Evolutionary conservation across 1,139 yeast genomes (phyloP).

Genomic region (Kurtzmaniella quercitrusa): DNA sequence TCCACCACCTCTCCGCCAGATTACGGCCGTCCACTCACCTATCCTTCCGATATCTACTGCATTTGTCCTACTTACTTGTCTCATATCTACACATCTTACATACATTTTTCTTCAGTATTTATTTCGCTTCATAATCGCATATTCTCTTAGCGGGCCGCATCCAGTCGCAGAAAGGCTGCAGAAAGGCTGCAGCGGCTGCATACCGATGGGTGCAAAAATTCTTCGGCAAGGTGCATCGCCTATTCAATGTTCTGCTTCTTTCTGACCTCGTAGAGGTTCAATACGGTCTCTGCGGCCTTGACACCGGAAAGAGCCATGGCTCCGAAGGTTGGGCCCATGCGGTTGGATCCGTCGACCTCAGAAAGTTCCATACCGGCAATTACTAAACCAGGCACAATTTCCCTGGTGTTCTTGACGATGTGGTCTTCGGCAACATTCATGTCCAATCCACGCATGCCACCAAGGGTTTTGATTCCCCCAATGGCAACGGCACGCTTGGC

Average conservation of each 20-base stretch:
- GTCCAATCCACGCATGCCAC: conserved; percentile 76
- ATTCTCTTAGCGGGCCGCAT: neutral
- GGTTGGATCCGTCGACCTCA: conserved; percentile 70
- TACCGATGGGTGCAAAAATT: neutral
- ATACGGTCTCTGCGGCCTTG: conserved; percentile 65
- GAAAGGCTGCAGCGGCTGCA: neutral
- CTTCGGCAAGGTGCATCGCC: too few relatives aligned
- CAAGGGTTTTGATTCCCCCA: conserved; percentile 43
- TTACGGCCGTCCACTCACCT: too few relatives aligned
- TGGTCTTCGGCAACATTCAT: conserved; percentile 79
- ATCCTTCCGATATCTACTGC: too few relatives aligned
- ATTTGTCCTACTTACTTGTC: too few relatives aligned
- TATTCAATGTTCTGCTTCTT: conserved; percentile 30
- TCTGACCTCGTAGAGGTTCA: conserved; percentile 48
- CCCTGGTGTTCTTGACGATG: conserved; percentile 67
- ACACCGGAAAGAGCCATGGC: conserved; percentile 78
- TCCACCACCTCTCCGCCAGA: too few relatives aligned
- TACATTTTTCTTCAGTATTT: too few relatives aligned
- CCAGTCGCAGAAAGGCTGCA: neutral
- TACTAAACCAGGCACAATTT: conserved; percentile 66
- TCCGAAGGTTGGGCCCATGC: conserved; percentile 86
- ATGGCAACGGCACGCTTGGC: conserved; percentile 45
- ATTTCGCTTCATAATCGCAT: neutral
- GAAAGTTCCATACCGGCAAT: conserved; percentile 82
- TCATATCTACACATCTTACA: too few relatives aligned